Conservation (phyloP, 148 eudicot species). For the Rhododendron mucronatum region DNA sequence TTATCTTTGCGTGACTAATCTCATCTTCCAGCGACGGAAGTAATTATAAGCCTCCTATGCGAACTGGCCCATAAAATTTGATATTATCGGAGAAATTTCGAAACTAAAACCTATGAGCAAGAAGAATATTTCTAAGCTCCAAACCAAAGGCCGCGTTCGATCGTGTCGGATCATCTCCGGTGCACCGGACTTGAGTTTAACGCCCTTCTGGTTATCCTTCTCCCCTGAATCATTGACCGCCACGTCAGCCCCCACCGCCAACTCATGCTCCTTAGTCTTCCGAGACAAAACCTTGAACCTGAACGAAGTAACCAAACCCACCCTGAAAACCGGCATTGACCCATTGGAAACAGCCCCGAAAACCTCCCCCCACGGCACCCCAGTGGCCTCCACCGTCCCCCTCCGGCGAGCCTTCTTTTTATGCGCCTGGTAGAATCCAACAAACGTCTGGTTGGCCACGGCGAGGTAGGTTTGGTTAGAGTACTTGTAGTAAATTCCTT, state of each 20-base stretch:
- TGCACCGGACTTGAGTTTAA: background rate
- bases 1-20: background rate
- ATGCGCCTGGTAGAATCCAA: background rate
- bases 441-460: background rate
- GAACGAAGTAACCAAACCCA: background rate
- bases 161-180: background rate
- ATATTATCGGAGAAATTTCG: no score
- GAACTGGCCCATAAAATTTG: no score
- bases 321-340: background rate
- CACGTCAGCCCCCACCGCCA: background rate
- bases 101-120: no score
- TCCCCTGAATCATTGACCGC: background rate
- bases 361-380: background rate
- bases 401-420: background rate
- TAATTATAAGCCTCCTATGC: no score
- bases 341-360: background rate
- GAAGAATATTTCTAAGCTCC: no score
- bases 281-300: background rate
- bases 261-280: background rate
- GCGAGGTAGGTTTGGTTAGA: background rate
- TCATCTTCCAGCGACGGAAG: no score
- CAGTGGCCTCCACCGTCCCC: background rate
- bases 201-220: background rate
- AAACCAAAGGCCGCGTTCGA: background rate
- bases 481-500: background rate